Base-by-base conservation (phyloP, 306 rosid species). In the Vigna nakashimae region DNA sequence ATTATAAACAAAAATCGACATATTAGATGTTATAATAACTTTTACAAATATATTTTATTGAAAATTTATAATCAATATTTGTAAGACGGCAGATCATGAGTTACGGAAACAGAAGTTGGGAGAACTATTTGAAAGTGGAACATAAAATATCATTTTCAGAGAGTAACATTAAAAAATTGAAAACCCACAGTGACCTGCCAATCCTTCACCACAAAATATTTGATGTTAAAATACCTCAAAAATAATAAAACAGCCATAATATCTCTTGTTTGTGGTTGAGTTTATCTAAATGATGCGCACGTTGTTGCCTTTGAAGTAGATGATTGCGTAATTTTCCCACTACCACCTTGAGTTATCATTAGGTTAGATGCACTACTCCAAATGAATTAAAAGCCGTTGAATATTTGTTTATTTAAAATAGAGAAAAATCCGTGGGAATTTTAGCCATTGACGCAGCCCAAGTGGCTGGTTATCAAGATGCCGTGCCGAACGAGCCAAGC, bases 401-500 rank as follows among this genome's bases (percentile, higher is more conserved):
- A 50, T 62, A 45, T 45, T 58, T 32, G 1, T 64, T 65, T 38
- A 52, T 40, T 52, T n/a, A 48, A 18, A n/a, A n/a, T 16, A 10
- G 56, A 62, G 34, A 75, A 11, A 75, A 15, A 26, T 26, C 43
- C n/a, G 36, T 51, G 57, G 34, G 42, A 69, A 69, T 48, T 22
- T 46, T 49, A 22, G 59, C 24, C 15, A 62, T 11, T 60, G 56
- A 71, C 57, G 74, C 74, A 26, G 55, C 42, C 68, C 9, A 49
- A 66, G 57, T 66, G 80, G 62, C n/a, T 43, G 62, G 12, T 22
- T 9, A 68, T 30, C 17, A 57, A 52, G 40, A 65, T 80, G 24
- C 46, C 68, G 84, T 65, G 76, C 65, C 65, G 49, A 74, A 57
- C 56, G 4, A 32, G 76, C 65, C 56, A 57, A 66, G n/a, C 75